Evolutionary conservation across 768 basidiomycete species (phyloP).

Genomic region (Boletus subcaerulescens): DNA sequence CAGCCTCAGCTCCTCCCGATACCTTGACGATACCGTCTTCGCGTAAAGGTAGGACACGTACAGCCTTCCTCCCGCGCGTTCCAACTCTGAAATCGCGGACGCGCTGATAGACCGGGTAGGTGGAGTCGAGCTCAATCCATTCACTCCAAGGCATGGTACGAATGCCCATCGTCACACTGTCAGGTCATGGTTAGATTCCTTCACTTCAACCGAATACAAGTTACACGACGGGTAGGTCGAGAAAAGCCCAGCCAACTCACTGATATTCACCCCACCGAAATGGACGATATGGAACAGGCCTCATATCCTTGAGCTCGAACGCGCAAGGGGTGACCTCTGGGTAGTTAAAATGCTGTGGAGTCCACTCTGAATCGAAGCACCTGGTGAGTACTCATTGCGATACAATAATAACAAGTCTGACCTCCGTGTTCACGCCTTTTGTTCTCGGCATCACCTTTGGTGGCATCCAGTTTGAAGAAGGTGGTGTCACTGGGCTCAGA

Average conservation of each 20-base stretch:
- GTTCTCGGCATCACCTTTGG: slow-evolving; percentile 12
- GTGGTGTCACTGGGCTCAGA: not conserved
- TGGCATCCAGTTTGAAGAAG: not conserved
- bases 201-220: not conserved
- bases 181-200: slow-evolving; percentile 2
- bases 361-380: slow-evolving; percentile 44
- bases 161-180: slow-evolving; percentile 68
- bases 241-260: slow-evolving; percentile 36
- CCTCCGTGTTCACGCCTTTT: slow-evolving; percentile 25
- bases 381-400: not conserved
- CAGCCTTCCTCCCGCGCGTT: slow-evolving; percentile 46
- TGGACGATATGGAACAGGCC: slow-evolving; percentile 61
- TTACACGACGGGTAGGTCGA: not conserved
- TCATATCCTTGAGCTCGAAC: slow-evolving; percentile 39
- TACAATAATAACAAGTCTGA: not conserved
- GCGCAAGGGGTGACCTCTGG: slow-evolving; percentile 45
- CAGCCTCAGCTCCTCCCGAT: slow-evolving; percentile 31
- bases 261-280: slow-evolving; percentile 63
- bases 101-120: slow-evolving; percentile 51
- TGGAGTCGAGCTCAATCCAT: slow-evolving; percentile 71
- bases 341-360: slow-evolving; percentile 47
- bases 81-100: slow-evolving; percentile 54
- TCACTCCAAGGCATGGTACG: slow-evolving; percentile 64
- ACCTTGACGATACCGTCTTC: slow-evolving; percentile 39
- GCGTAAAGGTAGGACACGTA: slow-evolving; percentile 42